Evolutionary conservation across 257 asterid species (phyloP), one percentile per base, ranked within the genome.

Genomic region (Scutellaria barbata): DNA sequence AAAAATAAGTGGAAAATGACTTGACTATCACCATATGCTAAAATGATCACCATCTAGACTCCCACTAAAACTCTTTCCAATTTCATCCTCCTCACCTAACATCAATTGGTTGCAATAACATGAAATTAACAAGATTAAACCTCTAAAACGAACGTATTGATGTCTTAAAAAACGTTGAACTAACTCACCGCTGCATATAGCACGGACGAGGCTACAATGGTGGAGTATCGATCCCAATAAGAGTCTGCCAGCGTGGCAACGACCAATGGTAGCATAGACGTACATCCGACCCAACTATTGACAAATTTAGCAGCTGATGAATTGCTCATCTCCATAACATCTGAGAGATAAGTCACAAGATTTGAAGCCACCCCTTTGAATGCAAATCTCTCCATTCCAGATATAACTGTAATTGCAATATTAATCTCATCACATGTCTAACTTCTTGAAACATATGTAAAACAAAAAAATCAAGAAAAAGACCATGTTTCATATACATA

Each of bases 351-450:
- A 0, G 95, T 89, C 45, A 95, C 99, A 80, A 95, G 65, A 80
- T 92, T 95, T 7, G 99, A 86, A 1, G 95, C 93, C 88, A 95
- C 97, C 72, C 99, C 98, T 82, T 92, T 95, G 80, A 84, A 89
- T 17, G 98, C 96, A 73, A 95, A 87, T 76, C 99, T 86, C 89
- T 95, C 99, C 82, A 92, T 84, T 8, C 96, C 98, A 40, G 94
- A 80, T 61, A 95, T 74, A 63, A 84, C 98, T 92, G 85, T 14
- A 0, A 9, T 5, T 1, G 1, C 20, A 12, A 10, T 12, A 2
- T 12, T 9, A 7, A 43, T 42, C 16, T 16, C 9, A 17, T 2
- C 68, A 17, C 66, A 52, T 14, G 22, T 14, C 22, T 2, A 25
- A 12, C 2, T 5, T 1, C 12, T 57, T 9, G 3, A 40, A 61